Conservation (phyloP, 192 early-diverging fungal species). For the Entomortierella parvispora region DNA sequence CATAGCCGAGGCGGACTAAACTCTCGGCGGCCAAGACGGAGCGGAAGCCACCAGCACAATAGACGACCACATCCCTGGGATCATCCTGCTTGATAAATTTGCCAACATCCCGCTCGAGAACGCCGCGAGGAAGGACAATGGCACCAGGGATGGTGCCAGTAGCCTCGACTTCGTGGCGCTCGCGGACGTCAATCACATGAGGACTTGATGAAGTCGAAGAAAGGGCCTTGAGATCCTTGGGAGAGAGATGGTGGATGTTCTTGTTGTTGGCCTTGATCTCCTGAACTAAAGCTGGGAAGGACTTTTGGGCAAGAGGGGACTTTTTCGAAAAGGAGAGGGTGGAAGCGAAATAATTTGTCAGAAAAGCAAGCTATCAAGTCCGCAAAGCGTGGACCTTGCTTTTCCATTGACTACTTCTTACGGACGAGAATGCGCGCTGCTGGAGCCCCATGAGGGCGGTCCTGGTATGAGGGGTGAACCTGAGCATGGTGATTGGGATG, state of each 20-base stretch:
- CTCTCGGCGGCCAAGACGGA: conserved; percentile 62
- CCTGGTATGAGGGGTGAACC: conserved; percentile 7
- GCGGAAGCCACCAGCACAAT: conserved; percentile 65
- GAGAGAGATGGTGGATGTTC: conserved; percentile 38
- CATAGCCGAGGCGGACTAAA: conserved; percentile 60
- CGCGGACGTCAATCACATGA: conserved; percentile 61
- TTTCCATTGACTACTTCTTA: background rate
- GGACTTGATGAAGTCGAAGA: conserved; percentile 1
- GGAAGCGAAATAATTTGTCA: background rate
- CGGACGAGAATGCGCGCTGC: conserved; percentile 22
- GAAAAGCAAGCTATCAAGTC: too few species aligned
- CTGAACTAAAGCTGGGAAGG: conserved; percentile 36
- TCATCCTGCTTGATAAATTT: conserved; percentile 53
- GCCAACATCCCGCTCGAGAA: conserved; percentile 59
- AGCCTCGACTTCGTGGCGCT: conserved; percentile 55
- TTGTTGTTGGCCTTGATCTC: conserved; percentile 47
- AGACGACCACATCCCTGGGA: conserved; percentile 57
- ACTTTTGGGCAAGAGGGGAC: conserved; percentile 29
- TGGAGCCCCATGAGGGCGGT: background rate
- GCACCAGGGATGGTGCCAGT: conserved; percentile 60
- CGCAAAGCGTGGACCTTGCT: too few species aligned
- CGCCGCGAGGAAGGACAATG: conserved; percentile 56
- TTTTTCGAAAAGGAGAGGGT: background rate
- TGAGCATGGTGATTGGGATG: conserved; percentile 5
- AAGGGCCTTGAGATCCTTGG: conserved; percentile 30